Evolutionary conservation across 1,284 basidiomycete genomes (phyloP).

Genomic region (Ceratorhiza oryzae-sativae): DNA sequence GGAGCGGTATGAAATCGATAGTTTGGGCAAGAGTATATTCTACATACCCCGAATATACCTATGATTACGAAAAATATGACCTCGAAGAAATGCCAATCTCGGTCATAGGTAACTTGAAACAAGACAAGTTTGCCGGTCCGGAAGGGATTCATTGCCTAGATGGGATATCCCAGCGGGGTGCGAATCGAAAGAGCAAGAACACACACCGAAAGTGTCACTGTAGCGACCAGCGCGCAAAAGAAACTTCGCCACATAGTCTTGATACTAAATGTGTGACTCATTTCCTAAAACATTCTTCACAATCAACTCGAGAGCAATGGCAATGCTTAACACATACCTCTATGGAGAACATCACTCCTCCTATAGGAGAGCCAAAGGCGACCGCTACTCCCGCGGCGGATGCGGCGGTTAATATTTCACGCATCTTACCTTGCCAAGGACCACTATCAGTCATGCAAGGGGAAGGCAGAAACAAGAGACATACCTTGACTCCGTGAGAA

Average conservation of each 20-base stretch:
- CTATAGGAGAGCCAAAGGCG: constrained; percentile 97
- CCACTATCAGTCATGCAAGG: background rate
- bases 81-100: constrained; percentile 99
- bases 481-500: constrained; percentile 89
- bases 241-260: constrained; percentile 99
- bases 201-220: constrained; percentile 91
- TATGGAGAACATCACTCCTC: constrained; percentile 89
- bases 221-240: constrained; percentile 95
- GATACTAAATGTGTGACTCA: constrained; percentile 96
- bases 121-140: constrained; percentile 97
- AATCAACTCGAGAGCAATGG: background rate
- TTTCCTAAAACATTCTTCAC: constrained; percentile 70
- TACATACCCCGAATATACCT: constrained; percentile 91
- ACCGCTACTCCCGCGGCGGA: constrained; percentile 98
- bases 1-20: background rate
- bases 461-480: too few relatives aligned
- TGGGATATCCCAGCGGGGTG: background rate
- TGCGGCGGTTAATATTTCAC: constrained; percentile 93
- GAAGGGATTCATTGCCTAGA: constrained; percentile 95
- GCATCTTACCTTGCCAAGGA: constrained; percentile 78
- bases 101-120: constrained; percentile 97
- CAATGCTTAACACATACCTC: constrained; percentile 52
- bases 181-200: background rate
- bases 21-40: background rate
- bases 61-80: constrained; percentile 94